A percentile compares a stretch with the other conserved stretches of the same genome.
phyloP scores from a whole-genome alignment of 176 grass and related monocot species.

The Musa itinerans region DNA sequence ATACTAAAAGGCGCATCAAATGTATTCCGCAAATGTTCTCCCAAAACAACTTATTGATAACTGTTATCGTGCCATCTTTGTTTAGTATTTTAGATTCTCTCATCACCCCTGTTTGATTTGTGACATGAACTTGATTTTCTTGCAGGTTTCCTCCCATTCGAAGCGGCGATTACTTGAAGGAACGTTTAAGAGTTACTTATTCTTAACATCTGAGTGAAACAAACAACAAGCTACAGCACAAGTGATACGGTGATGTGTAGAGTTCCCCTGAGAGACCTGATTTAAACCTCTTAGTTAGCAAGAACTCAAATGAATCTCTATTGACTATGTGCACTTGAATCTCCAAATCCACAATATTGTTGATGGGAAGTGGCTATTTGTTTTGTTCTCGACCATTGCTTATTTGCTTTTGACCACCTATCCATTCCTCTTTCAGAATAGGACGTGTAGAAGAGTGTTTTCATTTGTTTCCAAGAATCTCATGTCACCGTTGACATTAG shows the following conservation, averaged over 20 bases:
- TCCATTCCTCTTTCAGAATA: too few species aligned
- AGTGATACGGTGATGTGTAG: background rate
- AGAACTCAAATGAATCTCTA: too few species aligned
- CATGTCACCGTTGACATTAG: too few species aligned
- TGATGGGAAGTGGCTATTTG: background rate
- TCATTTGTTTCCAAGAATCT: too few species aligned
- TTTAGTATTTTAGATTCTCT: background rate
- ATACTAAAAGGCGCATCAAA: too few species aligned
- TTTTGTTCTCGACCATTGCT: background rate
- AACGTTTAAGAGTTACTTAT: constrained; percentile 43
- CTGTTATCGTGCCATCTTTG: background rate
- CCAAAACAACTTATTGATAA: background rate
- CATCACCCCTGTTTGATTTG: background rate
- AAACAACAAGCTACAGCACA: background rate
- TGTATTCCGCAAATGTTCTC: background rate
- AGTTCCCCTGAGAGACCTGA: too few species aligned
- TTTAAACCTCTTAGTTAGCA: too few species aligned
- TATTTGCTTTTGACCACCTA: background rate
- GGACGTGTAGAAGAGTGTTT: too few species aligned
- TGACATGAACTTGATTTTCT: background rate
- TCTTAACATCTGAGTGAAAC: background rate
- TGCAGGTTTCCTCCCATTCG: constrained; percentile 63
- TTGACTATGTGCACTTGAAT: background rate
- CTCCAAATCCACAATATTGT: background rate
- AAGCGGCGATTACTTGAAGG: constrained; percentile 39